Evolutionary conservation across 371 early-diverging fungal genomes (phyloP), one percentile per base, ranked within the genome.

Genomic region (Chytridiales sp.): DNA sequence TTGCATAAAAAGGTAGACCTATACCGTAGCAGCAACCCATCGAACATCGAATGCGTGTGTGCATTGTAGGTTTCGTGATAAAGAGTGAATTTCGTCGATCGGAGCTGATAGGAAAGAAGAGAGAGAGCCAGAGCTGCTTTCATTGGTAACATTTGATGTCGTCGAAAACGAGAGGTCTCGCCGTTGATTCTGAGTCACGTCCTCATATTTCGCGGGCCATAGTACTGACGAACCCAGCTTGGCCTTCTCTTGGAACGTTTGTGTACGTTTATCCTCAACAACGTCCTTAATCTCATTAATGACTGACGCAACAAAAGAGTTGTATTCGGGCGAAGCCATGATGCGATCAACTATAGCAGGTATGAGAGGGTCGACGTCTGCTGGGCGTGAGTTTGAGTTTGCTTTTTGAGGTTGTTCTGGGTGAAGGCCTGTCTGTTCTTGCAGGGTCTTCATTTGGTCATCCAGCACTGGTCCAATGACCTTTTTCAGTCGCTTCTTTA

Each of bases 401-500:
- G 24, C 46, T 8, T 19, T 19, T 24, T 5, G 24, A 9, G 9
- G 24, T 8, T 19, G 24, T 5, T 8, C 9, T 19, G 24, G 24
- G 46, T 49, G 17, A 49, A 49, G 17, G 34, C 26, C 31, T 17
- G 34, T 15, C 21, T 52, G 39, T 36, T 34, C 52, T 9, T 15
- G 21, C 26, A 22, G 39, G 21, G 34, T 35, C 39, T 19, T 52
- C 4, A 52, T 35, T n/a, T 17, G 4, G 36, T 34, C 42, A 26
- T 62, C 59, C 19, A 70, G 63, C 8, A 67, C 11, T 4, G 43
- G 62, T 1, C 58, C 65, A 4, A 76, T 49, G n/a, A 62, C 42
- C 13, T 39, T 44, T 34, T 76, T 68, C 27, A 76, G 57, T n/a
- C 56, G 53, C 21, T 59, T 49, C 15, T 65, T 61, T n/a, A 76